phyloP scores from a whole-genome alignment of 257 asterid genomes.

The Pogostemon cablin region DNA sequence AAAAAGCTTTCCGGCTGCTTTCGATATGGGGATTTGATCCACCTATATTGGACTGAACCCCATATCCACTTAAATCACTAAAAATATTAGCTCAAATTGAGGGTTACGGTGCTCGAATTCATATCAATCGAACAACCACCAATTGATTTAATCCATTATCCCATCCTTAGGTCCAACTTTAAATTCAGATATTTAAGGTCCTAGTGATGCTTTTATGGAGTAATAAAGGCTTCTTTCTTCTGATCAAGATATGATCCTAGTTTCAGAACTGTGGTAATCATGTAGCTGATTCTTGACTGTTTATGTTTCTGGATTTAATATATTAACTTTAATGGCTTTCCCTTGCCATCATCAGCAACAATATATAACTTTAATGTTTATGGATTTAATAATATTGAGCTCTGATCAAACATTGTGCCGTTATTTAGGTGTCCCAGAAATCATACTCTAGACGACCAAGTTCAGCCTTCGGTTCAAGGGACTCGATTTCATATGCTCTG shows the following conservation, averaged over 20 bases:
- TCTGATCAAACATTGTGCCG: not conserved
- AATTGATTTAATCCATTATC: not conserved
- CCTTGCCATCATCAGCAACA: not conserved
- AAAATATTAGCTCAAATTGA: not conserved
- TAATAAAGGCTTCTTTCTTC: not conserved
- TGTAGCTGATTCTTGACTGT: too few species aligned
- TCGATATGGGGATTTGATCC: too few species aligned
- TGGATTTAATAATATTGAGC: not conserved
- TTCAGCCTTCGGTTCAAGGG: constrained; percentile 47
- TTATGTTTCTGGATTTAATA: too few species aligned
- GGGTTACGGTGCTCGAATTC: not conserved
- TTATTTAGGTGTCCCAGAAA: constrained; percentile 71
- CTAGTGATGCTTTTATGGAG: not conserved
- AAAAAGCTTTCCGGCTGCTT: too few species aligned
- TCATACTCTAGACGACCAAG: constrained; percentile 62
- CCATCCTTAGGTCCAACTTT: not conserved
- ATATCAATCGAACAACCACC: too few species aligned
- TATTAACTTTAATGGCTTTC: not conserved
- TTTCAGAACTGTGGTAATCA: too few species aligned
- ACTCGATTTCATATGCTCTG: constrained; percentile 68
- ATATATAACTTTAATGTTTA: not conserved
- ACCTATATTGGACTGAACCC: too few species aligned
- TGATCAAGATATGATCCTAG: not conserved
- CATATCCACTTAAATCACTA: too few species aligned
- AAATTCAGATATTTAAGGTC: not conserved